Conservation (phyloP, 129 eudicot species). For the Artemisia argyi region DNA sequence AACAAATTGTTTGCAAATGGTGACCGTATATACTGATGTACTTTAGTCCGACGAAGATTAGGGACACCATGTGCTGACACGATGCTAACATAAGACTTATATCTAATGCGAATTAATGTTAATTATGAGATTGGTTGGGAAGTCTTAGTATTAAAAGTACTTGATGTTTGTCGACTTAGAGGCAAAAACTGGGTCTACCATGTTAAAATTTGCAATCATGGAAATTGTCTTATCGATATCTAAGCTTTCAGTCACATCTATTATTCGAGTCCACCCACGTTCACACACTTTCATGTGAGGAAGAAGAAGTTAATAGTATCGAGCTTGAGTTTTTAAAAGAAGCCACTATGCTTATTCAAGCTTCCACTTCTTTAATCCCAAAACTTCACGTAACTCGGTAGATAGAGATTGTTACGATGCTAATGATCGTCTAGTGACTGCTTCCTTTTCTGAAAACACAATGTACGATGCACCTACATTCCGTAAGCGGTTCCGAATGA, state of each 20-base stretch:
- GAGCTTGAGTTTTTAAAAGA: too few relatives aligned
- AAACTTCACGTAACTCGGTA: too few relatives aligned
- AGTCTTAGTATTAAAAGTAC: slow-evolving; percentile 19
- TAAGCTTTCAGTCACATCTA: not conserved
- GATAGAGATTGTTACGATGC: too few relatives aligned
- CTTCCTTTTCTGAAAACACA: too few relatives aligned
- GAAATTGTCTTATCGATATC: slow-evolving; percentile 8
- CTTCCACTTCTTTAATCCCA: too few relatives aligned
- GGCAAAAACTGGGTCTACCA: slow-evolving; percentile 51
- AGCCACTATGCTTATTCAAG: too few relatives aligned
- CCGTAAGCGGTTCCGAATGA: too few relatives aligned
- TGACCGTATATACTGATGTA: not conserved
- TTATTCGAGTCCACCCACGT: not conserved
- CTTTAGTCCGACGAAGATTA: not conserved
- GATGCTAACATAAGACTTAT: not conserved
- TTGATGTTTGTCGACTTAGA: slow-evolving; percentile 28
- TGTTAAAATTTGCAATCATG: slow-evolving; percentile 41
- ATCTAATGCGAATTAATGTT: slow-evolving; percentile 13
- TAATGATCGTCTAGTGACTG: too few relatives aligned
- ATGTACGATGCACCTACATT: too few relatives aligned
- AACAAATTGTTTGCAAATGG: not conserved
- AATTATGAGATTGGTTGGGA: slow-evolving; percentile 53
- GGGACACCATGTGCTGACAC: not conserved
- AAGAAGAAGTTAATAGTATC: too few relatives aligned
- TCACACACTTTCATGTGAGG: not conserved